A percentile compares a stretch with the other conserved stretches of the same genome.
phyloP scores from a whole-genome alignment of 805 yeast genomes.

The Kazachstania bromeliacearum region DNA sequence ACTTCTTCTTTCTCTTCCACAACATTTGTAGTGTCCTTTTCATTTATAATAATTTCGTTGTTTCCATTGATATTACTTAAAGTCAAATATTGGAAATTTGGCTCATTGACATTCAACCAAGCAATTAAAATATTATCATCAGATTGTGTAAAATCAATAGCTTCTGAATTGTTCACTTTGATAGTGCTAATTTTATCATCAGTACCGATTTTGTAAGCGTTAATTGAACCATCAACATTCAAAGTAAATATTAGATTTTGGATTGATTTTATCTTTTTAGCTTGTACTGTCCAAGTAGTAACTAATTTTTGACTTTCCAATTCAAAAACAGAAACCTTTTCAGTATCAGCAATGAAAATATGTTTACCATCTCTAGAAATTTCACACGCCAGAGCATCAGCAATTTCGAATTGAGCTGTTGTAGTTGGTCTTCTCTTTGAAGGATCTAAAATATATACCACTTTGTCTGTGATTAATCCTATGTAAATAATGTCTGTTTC shows the following conservation, averaged over 20 bases:
- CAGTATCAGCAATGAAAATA: conserved; percentile 16
- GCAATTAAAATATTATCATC: conserved; percentile 22
- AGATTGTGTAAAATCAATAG: conserved; percentile 16
- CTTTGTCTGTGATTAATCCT: conserved; percentile 26
- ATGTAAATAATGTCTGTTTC: conserved; percentile 17
- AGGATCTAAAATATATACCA: conserved; percentile 61
- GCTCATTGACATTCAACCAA: conserved; percentile 33
- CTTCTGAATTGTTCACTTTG: conserved; percentile 19
- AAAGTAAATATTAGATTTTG: conserved; percentile 16
- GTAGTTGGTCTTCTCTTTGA: conserved; percentile 28
- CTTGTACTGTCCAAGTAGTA: conserved; percentile 18
- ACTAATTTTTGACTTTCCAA: conserved; percentile 10
- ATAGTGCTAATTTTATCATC: conserved; percentile 30
- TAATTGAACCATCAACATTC: conserved; percentile 15
- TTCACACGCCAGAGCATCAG: conserved; percentile 12
- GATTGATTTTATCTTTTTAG: conserved; percentile 13
- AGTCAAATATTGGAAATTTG: conserved; percentile 28
- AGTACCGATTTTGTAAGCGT: conserved; percentile 25
- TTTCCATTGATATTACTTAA: conserved; percentile 14
- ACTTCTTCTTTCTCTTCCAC: conserved; percentile 23
- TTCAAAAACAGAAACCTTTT: conserved; percentile 14
- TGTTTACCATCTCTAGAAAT: conserved; percentile 16
- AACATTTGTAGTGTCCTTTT: conserved; percentile 5
- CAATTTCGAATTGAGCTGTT: conserved; percentile 15
- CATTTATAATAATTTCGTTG: conserved; percentile 23